Conservation (phyloP, 345 rosid species). For the Limnanthes douglasii region DNA sequence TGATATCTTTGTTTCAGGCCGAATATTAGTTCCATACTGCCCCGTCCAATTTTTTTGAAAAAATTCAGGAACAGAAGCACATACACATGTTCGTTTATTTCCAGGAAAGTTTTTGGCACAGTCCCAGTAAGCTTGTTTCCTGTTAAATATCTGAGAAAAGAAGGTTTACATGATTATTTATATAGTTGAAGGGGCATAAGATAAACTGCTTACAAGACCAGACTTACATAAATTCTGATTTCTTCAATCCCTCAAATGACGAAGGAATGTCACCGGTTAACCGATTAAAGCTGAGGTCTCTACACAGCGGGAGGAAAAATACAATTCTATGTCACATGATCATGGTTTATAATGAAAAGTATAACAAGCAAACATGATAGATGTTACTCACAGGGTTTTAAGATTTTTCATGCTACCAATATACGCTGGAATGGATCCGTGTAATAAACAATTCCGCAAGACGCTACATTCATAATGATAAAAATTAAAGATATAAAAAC, state of each 20-base stretch:
- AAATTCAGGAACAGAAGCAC: constrained; percentile 8
- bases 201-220: background rate
- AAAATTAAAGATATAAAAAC: no score
- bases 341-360: no score
- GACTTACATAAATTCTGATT: constrained; percentile 66
- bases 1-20: no score
- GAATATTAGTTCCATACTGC: no score
- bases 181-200: no score
- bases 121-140: constrained; percentile 56
- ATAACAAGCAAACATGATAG: no score
- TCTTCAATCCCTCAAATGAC: constrained; percentile 28
- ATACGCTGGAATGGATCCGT: constrained; percentile 46
- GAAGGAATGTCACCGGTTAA: constrained; percentile 56
- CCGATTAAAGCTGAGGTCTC: constrained; percentile 76
- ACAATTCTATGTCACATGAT: no score
- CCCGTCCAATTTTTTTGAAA: no score
- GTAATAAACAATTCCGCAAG: constrained; percentile 44
- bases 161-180: background rate
- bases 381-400: constrained; percentile 50
- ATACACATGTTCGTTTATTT: constrained; percentile 57
- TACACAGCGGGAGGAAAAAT: constrained; percentile 19
- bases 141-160: constrained; percentile 45
- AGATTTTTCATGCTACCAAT: constrained; percentile 42
- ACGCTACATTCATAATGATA: constrained; percentile 33
- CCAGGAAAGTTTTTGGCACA: constrained; percentile 38